Base-by-base conservation (phyloP, 352 stramenopile species). In the Phytopythium litorale region DNA sequence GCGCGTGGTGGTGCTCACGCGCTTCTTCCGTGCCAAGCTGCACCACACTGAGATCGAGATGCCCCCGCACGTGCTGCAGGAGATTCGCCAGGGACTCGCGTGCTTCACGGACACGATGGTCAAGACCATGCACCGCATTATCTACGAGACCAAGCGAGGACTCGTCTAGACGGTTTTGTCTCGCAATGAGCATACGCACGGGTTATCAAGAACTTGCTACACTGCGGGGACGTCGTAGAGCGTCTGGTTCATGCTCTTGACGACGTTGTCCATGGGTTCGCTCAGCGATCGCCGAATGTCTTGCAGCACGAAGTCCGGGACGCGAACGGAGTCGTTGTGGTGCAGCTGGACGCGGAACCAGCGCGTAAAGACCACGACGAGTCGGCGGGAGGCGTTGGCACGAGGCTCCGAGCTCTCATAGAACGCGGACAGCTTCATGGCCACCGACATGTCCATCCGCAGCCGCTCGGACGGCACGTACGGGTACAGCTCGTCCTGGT, bases 21-120 rank as follows among this genome's bases (percentile, higher is more conserved):
- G 71, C 0, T 75, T 66, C 56, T 71, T 75, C 46, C 63, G 65
- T 4, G 68, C 73, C 7, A 78, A 78, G 33, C 37, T 78, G 32
- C 71, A 75, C 35, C 67, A 68, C 62, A 71, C 67, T 3, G 67
- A 78, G 25, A 66, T 78, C 58, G 67, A 78, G 23, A 61, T 78
- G 18, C 62, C 64, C 4, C 46, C 67, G 0, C 62, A 75, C 23
- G 67, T 78, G 0, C 62, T 78, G 5, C 71, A 75, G 43, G 67
- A 78, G 35, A 61, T 75, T 8, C 71, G 71, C 8, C 67, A 78
- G 32, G 71, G 71, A 0, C 38, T 75, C 15, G 64, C 67, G 13
- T 71, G 67, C 43, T 78, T 75, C 57, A 73, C 64, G 3, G 71
- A 78, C 48, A 68, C 67, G 7, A 78, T 78, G 71, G 67, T 73